Conservation (phyloP, 106 monocot species). For the Dendrobium catenatum region DNA sequence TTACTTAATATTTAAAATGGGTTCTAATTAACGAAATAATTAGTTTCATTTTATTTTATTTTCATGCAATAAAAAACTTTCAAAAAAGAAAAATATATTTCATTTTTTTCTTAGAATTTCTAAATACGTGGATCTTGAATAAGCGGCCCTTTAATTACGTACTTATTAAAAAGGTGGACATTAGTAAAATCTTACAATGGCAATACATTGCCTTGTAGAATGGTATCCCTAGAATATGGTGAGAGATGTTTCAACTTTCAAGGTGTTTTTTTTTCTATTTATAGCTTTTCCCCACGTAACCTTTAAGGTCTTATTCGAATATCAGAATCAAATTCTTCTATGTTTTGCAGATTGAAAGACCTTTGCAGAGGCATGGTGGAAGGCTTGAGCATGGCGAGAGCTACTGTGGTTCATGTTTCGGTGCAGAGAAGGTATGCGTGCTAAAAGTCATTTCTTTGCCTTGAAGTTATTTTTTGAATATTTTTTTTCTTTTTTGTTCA, state of each 20-base stretch:
- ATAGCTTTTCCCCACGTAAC: neutral
- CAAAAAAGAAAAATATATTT: too few species aligned
- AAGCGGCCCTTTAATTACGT: neutral
- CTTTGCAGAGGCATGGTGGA: constrained; percentile 93
- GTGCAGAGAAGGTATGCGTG: constrained; percentile 68
- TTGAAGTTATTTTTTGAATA: neutral
- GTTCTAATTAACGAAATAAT: too few species aligned
- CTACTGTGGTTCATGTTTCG: constrained; percentile 97
- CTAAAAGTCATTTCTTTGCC: neutral
- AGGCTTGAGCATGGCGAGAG: constrained; percentile 90
- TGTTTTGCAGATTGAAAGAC: constrained; percentile 76
- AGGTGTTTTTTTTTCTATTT: neutral
- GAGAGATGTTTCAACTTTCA: neutral
- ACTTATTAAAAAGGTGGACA: neutral
- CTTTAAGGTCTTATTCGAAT: neutral
- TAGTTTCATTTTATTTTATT: too few species aligned
- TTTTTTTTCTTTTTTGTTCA: neutral
- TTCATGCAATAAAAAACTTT: too few species aligned
- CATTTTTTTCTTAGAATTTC: too few species aligned
- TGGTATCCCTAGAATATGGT: neutral
- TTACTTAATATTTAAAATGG: too few species aligned
- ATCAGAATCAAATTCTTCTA: neutral
- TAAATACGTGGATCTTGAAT: neutral
- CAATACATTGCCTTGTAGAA: neutral
- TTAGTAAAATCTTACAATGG: neutral